Conservation (phyloP, 345 rosid genomes). For the Gossypium mustelinum region DNA sequence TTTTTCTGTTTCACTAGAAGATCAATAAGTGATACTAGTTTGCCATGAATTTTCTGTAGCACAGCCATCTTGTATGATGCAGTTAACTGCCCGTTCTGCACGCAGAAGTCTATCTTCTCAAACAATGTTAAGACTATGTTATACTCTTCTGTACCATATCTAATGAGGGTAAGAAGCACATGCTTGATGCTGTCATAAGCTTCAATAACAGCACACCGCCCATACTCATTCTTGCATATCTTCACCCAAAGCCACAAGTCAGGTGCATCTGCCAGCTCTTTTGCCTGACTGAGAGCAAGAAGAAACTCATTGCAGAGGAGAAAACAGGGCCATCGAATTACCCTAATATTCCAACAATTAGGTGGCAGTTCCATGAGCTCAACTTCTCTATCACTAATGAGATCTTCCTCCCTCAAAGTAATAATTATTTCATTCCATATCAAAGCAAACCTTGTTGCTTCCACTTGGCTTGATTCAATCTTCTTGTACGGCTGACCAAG, state of each 20-base stretch:
- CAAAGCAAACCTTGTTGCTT: constrained; percentile 78
- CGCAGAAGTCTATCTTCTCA: constrained; percentile 42
- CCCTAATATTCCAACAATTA: constrained; percentile 77
- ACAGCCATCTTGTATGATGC: constrained; percentile 36
- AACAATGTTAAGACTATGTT: constrained; percentile 50
- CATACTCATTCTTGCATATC: constrained; percentile 70
- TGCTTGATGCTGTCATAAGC: constrained; percentile 78
- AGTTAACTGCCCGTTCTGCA: constrained; percentile 45
- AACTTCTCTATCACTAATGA: constrained; percentile 59
- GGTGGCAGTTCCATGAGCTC: constrained; percentile 84
- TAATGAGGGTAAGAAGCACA: constrained; percentile 50
- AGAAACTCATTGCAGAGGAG: constrained; percentile 85
- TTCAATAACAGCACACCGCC: constrained; percentile 87
- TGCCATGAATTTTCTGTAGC: constrained; percentile 57
- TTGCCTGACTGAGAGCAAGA: constrained; percentile 74
- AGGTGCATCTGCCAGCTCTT: constrained; percentile 66
- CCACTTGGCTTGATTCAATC: constrained; percentile 81
- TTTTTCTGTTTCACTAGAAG: constrained; percentile 52
- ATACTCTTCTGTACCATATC: constrained; percentile 53
- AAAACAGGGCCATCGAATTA: constrained; percentile 87
- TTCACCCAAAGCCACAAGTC: constrained; percentile 78
- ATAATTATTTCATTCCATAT: constrained; percentile 84
- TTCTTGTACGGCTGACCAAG: constrained; percentile 74
- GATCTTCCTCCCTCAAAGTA: constrained; percentile 84
- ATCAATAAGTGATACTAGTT: constrained; percentile 56